Evolutionary conservation across 331 rosid species (phyloP).

Genomic region (Spiraea crenata): DNA sequence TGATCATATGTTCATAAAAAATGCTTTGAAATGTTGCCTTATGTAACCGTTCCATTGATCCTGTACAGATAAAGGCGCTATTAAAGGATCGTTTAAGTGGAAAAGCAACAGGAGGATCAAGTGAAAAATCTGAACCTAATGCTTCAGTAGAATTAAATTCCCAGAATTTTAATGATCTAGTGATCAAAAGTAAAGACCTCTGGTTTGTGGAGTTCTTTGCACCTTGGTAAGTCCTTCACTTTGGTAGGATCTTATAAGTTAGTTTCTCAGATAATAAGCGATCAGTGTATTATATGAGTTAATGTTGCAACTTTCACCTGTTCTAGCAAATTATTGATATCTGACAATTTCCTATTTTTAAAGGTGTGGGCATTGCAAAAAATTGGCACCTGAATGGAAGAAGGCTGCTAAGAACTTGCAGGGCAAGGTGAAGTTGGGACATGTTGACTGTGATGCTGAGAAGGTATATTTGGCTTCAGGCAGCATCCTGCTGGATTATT

Average conservation of each 20-base stretch:
- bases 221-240: conserved; percentile 63
- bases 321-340: conserved; percentile 2
- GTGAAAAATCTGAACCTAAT: conserved; percentile 65
- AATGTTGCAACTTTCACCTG: neutral
- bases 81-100: conserved; percentile 87
- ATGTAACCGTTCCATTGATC: conserved; percentile 21
- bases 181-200: conserved; percentile 90
- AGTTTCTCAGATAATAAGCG: neutral
- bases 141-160: conserved; percentile 80
- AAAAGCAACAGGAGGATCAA: conserved; percentile 77
- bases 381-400: conserved; percentile 95
- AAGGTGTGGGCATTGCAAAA: conserved; percentile 99
- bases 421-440: conserved; percentile 96
- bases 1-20: neutral
- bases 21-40: neutral
- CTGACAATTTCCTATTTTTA: conserved; percentile 22
- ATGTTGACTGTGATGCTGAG: conserved; percentile 94
- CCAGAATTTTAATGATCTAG: conserved; percentile 76
- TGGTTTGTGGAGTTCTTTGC: conserved; percentile 99
- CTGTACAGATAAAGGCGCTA: conserved; percentile 68
- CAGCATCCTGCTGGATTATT: neutral
- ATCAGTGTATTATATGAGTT: neutral
- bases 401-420: conserved; percentile 73
- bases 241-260: neutral
- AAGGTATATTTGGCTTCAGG: conserved; percentile 46